phyloP scores from a whole-genome alignment of 768 basidiomycete species.

The Suillus paluster region DNA sequence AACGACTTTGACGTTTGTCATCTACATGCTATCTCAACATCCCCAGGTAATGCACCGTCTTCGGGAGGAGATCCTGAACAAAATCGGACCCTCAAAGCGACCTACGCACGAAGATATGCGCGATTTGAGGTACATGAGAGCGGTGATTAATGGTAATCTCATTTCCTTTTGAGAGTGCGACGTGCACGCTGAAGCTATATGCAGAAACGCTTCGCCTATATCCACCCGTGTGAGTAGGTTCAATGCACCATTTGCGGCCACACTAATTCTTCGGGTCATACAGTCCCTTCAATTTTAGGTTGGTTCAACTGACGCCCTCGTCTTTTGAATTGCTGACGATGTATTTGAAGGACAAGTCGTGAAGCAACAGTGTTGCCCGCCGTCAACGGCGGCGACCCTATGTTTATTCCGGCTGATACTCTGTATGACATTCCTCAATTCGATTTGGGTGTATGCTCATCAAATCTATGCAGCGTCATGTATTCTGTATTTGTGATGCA shows the following conservation, averaged over 20 bases:
- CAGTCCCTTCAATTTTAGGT: slow-evolving; percentile 31
- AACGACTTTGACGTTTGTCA: slow-evolving; percentile 37
- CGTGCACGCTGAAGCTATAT: slow-evolving; percentile 6
- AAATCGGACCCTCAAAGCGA: slow-evolving; percentile 50
- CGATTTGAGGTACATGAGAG: slow-evolving; percentile 66
- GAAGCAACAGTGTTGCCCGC: slow-evolving; percentile 25
- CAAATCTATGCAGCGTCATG: slow-evolving; percentile 5
- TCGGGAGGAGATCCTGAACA: slow-evolving; percentile 57
- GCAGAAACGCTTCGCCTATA: slow-evolving; percentile 38
- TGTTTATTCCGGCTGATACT: slow-evolving; percentile 54
- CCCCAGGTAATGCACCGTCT: slow-evolving; percentile 51
- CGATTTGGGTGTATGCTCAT: not conserved
- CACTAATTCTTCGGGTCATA: slow-evolving; percentile 1
- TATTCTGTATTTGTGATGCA: slow-evolving; percentile 39
- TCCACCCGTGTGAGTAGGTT: slow-evolving; percentile 30
- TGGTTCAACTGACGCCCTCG: too few species aligned
- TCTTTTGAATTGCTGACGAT: slow-evolving; percentile 4
- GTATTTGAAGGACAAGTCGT: slow-evolving; percentile 15
- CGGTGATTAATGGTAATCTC: slow-evolving; percentile 61
- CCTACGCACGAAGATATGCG: slow-evolving; percentile 61
- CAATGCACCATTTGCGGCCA: not conserved
- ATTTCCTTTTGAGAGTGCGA: not conserved
- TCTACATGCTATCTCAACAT: slow-evolving; percentile 56
- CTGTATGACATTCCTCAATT: slow-evolving; percentile 15
- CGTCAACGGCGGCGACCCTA: slow-evolving; percentile 43